Percentiles rank a stretch among this genome's conserved stretches.
These are phyloP conservation scores for Staphylotrichum longicolle DNA, from an alignment of 495 filamentous ascomycete genomes.

Conservation along the genomic window DNA sequence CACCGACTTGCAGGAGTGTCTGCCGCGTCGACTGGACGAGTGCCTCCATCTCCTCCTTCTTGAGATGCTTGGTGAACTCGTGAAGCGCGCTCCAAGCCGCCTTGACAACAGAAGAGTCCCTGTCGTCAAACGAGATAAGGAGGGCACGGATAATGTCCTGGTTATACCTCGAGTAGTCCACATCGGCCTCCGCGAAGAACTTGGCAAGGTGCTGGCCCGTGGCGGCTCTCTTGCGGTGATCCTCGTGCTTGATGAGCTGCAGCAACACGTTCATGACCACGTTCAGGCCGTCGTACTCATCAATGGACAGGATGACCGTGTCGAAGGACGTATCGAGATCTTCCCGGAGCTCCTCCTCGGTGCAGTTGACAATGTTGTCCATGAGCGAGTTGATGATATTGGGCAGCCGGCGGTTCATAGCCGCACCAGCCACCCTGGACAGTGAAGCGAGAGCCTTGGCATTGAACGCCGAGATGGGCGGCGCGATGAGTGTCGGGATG, in stretches of 20 bases:
- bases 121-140: constrained; percentile 87
- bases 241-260: constrained; percentile 82
- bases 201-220: constrained; percentile 80
- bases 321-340: constrained; percentile 82
- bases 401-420: constrained; percentile 86
- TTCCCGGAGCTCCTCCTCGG: constrained; percentile 67
- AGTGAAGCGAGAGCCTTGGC: constrained; percentile 89
- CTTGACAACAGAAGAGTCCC: constrained; percentile 82
- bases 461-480: constrained; percentile 93
- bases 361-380: constrained; percentile 79
- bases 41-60: constrained; percentile 97
- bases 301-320: constrained; percentile 83
- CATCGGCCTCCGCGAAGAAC: constrained; percentile 77
- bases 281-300: constrained; percentile 94
- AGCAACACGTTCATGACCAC: constrained; percentile 91
- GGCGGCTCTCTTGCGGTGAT: constrained; percentile 74
- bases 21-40: constrained; percentile 85
- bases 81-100: constrained; percentile 86
- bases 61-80: constrained; percentile 80
- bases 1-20: constrained; percentile 79
- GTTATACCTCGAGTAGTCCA: constrained; percentile 92
- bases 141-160: constrained; percentile 88
- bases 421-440: constrained; percentile 79
- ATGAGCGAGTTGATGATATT: constrained; percentile 88
- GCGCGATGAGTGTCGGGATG: constrained; percentile 82